Conservation (phyloP, 2,329 filamentous ascomycete genomes). For the Arthrobotrys musiformis region DNA sequence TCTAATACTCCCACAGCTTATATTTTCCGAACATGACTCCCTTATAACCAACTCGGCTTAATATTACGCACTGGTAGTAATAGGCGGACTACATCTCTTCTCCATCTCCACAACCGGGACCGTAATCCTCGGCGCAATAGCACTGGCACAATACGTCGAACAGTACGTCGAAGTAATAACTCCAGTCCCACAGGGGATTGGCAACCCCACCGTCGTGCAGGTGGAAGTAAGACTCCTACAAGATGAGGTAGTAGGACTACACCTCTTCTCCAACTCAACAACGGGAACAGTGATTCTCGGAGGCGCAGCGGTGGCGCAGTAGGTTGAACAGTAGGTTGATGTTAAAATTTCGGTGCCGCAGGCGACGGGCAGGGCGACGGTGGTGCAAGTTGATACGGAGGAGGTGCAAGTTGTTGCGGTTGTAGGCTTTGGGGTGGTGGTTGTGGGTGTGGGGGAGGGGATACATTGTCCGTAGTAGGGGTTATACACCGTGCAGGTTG, state of each 20-base stretch:
- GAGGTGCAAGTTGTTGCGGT: not conserved
- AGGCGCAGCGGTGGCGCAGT: not conserved
- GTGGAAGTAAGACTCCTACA: not conserved
- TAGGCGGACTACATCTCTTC: not conserved
- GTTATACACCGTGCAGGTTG: constrained; percentile 11
- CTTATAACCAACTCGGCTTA: too few relatives aligned
- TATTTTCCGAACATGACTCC: too few relatives aligned
- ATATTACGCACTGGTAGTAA: not conserved
- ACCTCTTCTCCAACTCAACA: not conserved
- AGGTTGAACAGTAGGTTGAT: not conserved
- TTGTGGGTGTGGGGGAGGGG: not conserved
- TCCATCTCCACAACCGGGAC: not conserved
- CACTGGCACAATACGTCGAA: not conserved
- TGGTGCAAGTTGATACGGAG: not conserved
- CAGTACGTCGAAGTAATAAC: not conserved
- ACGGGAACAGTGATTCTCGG: not conserved
- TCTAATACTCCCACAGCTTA: too few relatives aligned
- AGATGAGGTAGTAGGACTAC: not conserved
- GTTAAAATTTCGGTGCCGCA: not conserved
- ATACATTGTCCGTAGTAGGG: constrained; percentile 38
- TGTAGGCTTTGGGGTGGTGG: constrained; percentile 12
- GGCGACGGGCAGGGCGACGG: not conserved
- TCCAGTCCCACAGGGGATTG: constrained; percentile 9
- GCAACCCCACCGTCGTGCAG: not conserved
- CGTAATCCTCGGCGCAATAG: not conserved